These are phyloP conservation scores for Amanita polypyramis DNA, from an alignment of 768 basidiomycete genomes.

Conservation along the genomic window DNA sequence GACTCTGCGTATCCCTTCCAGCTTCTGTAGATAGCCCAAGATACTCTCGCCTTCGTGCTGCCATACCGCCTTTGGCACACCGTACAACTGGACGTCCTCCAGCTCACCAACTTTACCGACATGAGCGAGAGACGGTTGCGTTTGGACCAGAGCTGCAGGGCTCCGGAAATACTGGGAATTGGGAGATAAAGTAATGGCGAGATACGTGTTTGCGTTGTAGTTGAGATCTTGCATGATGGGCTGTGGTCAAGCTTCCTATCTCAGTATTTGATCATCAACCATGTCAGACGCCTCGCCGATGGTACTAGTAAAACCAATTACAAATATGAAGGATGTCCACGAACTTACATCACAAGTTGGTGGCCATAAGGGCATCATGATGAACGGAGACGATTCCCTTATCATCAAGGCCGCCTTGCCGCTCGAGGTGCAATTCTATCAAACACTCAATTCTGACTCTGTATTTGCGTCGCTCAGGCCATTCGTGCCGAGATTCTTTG, in stretches of 20 bases:
- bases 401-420: conserved; percentile 69
- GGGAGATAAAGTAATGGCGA: conserved; percentile 30
- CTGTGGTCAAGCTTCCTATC: background rate
- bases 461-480: conserved; percentile 34
- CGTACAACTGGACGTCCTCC: conserved; percentile 33
- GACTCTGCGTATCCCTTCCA: conserved; percentile 3
- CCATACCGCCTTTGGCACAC: conserved; percentile 31
- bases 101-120: conserved; percentile 32
- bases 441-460: conserved; percentile 31
- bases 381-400: conserved; percentile 64
- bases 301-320: conserved; percentile 8
- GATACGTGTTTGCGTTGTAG: conserved; percentile 28
- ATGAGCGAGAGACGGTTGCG: conserved; percentile 25
- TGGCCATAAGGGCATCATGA: conserved; percentile 67
- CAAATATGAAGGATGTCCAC: conserved; percentile 8
- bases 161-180: conserved; percentile 20
- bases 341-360: conserved; percentile 60
- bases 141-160: conserved; percentile 20
- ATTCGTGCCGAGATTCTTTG: conserved; percentile 70
- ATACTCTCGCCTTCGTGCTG: conserved; percentile 9
- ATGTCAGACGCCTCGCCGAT: background rate
- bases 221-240: conserved; percentile 21
- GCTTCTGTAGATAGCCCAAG: background rate
- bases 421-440: conserved; percentile 66
- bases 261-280: background rate